Percentiles rank a stretch among this genome's conserved stretches.
Evolutionary conservation across 495 filamentous ascomycete genomes (phyloP).

Genomic region (Coniosporium apollinis): DNA sequence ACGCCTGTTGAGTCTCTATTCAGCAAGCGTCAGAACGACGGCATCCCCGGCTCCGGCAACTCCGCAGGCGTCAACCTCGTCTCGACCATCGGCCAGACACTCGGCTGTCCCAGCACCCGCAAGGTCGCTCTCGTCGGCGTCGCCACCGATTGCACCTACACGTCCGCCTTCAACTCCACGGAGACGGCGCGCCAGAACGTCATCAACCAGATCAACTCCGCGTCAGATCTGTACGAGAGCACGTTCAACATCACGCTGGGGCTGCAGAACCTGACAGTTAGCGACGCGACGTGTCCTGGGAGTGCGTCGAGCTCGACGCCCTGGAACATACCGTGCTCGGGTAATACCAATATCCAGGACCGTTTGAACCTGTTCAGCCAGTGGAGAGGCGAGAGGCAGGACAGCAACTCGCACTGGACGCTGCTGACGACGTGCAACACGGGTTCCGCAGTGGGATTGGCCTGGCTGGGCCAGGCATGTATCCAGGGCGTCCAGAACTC

Average conservation of each 20-base stretch:
- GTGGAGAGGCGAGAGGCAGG: constrained; percentile 61
- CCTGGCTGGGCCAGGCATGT: constrained; percentile 87
- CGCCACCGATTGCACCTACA: constrained; percentile 84
- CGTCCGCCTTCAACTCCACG: constrained; percentile 43
- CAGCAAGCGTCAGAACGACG: constrained; percentile 37
- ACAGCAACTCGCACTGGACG: constrained; percentile 86
- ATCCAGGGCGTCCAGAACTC: constrained; percentile 24
- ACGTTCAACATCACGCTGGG: constrained; percentile 91
- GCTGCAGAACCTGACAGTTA: constrained; percentile 69
- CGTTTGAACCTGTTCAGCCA: constrained; percentile 75
- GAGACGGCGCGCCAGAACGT: constrained; percentile 49
- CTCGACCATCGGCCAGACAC: constrained; percentile 60
- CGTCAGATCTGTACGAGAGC: constrained; percentile 71
- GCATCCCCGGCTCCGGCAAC: constrained; percentile 47
- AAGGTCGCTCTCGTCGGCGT: constrained; percentile 86
- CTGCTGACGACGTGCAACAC: constrained; percentile 75
- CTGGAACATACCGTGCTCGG: constrained; percentile 66
- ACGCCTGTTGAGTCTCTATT: constrained; percentile 40
- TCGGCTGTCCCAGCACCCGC: constrained; percentile 71
- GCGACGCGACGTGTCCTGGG: constrained; percentile 47
- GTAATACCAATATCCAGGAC: constrained; percentile 48
- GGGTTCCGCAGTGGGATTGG: constrained; percentile 72
- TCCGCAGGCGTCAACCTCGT: constrained; percentile 69
- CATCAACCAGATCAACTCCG: constrained; percentile 69
- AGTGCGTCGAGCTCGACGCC: constrained; percentile 43